A percentile compares a stretch with the other conserved stretches of the same genome.
Conservation (phyloP, 192 early-diverging fungal genomes). For the Entrophospora sp. region DNA sequence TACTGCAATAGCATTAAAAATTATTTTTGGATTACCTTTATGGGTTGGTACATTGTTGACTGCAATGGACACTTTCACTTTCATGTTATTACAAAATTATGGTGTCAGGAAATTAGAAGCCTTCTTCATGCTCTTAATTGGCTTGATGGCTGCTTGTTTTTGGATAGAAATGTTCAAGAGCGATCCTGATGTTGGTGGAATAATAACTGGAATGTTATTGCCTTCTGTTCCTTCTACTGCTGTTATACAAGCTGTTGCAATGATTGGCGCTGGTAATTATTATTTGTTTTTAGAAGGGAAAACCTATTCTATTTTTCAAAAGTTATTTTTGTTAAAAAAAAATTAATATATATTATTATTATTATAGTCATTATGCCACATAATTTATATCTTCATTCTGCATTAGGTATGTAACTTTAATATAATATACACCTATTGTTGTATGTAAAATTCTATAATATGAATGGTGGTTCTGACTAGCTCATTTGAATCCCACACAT, state of each 20-base stretch:
- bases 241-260: constrained; percentile 55
- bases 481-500: too few relatives aligned
- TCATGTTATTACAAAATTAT: constrained; percentile 57
- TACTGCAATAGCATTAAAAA: constrained; percentile 77
- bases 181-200: constrained; percentile 36
- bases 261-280: constrained; percentile 43
- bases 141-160: constrained; percentile 68
- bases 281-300: not conserved
- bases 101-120: constrained; percentile 63
- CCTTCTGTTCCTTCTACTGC: constrained; percentile 48
- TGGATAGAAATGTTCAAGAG: constrained; percentile 54
- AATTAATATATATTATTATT: not conserved
- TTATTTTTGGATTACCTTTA: constrained; percentile 61
- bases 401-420: not conserved
- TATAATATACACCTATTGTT: too few relatives aligned
- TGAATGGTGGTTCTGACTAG: too few relatives aligned
- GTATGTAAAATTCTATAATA: too few relatives aligned
- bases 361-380: constrained; percentile 74
- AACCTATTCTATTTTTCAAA: not conserved
- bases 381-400: constrained; percentile 79
- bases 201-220: constrained; percentile 43
- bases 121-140: constrained; percentile 65
- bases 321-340: not conserved
- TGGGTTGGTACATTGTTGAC: constrained; percentile 72
- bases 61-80: constrained; percentile 65